Evolutionary conservation across 2,329 filamentous ascomycete genomes (phyloP).

Genomic region (Xylaria digitata): DNA sequence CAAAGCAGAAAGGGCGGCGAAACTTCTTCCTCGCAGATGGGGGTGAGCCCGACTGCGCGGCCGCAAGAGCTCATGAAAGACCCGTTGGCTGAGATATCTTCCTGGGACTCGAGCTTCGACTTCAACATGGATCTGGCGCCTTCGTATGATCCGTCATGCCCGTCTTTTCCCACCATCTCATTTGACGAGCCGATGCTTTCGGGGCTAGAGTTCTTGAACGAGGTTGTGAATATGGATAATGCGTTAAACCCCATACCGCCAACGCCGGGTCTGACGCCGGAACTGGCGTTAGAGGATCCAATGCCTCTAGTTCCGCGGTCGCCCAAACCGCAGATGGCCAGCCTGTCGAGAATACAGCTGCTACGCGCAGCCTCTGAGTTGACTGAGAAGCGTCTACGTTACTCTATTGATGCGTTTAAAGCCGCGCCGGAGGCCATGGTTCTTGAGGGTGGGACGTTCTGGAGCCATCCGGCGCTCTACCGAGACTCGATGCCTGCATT

Average conservation of each 20-base stretch:
- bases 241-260: constrained; percentile 13
- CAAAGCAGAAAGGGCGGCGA: constrained; percentile 3
- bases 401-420: constrained; percentile 33
- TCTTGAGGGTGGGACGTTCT: constrained; percentile 31
- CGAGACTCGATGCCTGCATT: constrained; percentile 35
- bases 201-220: constrained; percentile 30
- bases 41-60: constrained; percentile 1
- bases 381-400: constrained; percentile 33
- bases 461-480: constrained; percentile 38
- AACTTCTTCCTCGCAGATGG: not conserved
- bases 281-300: constrained; percentile 16
- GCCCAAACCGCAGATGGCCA: constrained; percentile 1
- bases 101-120: constrained; percentile 35
- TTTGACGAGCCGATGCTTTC: constrained; percentile 29
- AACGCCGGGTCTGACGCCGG: not conserved
- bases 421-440: constrained; percentile 33
- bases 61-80: constrained; percentile 20
- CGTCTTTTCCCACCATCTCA: constrained; percentile 18
- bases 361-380: constrained; percentile 29
- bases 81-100: constrained; percentile 5
- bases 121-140: constrained; percentile 32
- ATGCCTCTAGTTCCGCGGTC: constrained; percentile 27
- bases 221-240: constrained; percentile 4
- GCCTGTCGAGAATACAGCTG: constrained; percentile 21
- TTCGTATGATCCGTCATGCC: constrained; percentile 18